phyloP scores from a whole-genome alignment of 1,284 basidiomycete genomes.

The Boletellus deceptivus region DNA sequence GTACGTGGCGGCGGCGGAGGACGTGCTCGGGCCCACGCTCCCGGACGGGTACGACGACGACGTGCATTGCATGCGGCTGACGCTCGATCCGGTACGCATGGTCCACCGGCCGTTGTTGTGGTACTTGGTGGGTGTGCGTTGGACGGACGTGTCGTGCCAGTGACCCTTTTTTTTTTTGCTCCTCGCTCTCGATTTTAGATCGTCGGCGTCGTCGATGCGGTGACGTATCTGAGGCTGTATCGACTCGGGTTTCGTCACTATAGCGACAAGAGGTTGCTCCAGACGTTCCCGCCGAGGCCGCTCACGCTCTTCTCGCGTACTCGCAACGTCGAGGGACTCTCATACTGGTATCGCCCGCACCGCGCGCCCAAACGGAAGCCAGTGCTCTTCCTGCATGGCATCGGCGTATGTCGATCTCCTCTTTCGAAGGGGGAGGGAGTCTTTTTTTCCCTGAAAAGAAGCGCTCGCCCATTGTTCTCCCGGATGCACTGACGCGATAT shows the following conservation, averaged over 20 bases:
- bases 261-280: constrained; percentile 37
- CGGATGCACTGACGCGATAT: background rate
- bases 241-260: constrained; percentile 54
- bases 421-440: background rate
- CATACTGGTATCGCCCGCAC: constrained; percentile 66
- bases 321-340: constrained; percentile 40
- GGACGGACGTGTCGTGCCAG: background rate
- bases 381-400: constrained; percentile 62
- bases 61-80: constrained; percentile 48
- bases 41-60: constrained; percentile 37
- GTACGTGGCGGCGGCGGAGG: constrained; percentile 43
- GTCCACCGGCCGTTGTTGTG: constrained; percentile 59
- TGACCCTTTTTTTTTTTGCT: background rate
- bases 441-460: too few relatives aligned
- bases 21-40: constrained; percentile 38
- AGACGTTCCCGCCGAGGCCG: constrained; percentile 54
- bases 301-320: constrained; percentile 43
- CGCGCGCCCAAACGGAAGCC: constrained; percentile 45
- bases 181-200: constrained; percentile 38
- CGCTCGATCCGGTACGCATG: constrained; percentile 53
- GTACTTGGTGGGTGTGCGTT: constrained; percentile 50
- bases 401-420: constrained; percentile 46
- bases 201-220: constrained; percentile 49
- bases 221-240: constrained; percentile 40
- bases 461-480: too few relatives aligned